Base-by-base conservation (phyloP, 192 early-diverging fungal genomes). In the Rhizophagus sp. region DNA sequence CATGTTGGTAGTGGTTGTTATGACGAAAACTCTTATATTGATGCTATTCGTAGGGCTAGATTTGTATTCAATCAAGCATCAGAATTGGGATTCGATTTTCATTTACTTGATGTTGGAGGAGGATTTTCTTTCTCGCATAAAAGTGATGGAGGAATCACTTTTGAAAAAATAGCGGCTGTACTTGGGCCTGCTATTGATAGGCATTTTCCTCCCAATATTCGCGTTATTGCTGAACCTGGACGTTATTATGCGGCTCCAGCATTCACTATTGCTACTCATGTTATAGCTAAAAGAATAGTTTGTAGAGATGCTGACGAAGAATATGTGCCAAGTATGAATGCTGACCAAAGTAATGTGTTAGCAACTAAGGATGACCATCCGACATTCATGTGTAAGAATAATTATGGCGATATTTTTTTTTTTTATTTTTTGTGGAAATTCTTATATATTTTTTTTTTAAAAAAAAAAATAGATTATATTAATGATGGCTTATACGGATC, bases 181-280 rank as follows among this genome's bases (percentile, higher is more conserved):
- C 88, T 99, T 27, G 85, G 91, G 61, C 88, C 91, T 24, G 92
- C 95, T 63, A 89, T 99, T 52, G 94, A 96, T 81, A 66, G 81
- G 2, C 80, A 91, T 75, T 97, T 99, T 81, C 95, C 95, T 25
- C 78, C 88, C 30, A 83, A 91, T 34, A 90, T 99, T 73, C 94
- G 96, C 73, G 91, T 99, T 69, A 99, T 99, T 87, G 96, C 97
- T 71, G 98, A 99, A 85, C 98, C 98, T 77, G 98, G 98, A n/a
- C 92, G 98, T 72, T 99, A 95, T 92, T 99, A 93, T 87, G 96
- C 95, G 5, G 92, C 95, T 19, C 92, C 95, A 47, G 97, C 97
- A 12, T 99, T 95, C 85, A 95, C 97, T 34, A 87, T 99, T 47
- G 97, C 96, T 3, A 95, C 96, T 50, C 95, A 97, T 81, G 89